Percentiles rank a stretch among this genome's conserved stretches.
Evolutionary conservation across 257 asterid genomes (phyloP).

Genomic region (Primulina huaijiensis): DNA sequence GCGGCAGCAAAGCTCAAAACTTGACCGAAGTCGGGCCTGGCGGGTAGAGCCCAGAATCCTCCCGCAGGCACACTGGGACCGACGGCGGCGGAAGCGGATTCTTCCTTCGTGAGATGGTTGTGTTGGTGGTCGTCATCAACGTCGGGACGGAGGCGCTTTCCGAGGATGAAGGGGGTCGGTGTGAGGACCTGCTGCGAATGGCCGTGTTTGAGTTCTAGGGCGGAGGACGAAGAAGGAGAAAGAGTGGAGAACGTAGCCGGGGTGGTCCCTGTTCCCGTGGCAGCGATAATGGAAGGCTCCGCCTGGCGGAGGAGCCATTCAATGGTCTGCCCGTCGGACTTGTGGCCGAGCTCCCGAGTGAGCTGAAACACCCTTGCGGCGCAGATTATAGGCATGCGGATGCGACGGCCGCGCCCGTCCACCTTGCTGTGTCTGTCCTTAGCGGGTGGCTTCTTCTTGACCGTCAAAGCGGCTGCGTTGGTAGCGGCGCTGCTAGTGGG

Average conservation of each 20-base stretch:
- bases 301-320: constrained; percentile 99
- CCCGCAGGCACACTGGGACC: constrained; percentile 52
- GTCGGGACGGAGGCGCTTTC: constrained; percentile 76
- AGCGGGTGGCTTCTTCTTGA: constrained; percentile 79
- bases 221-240: constrained; percentile 38
- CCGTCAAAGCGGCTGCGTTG: constrained; percentile 27
- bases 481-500: constrained; percentile 17
- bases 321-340: constrained; percentile 95
- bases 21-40: constrained; percentile 79
- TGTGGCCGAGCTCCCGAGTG: constrained; percentile 88
- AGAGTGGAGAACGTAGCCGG: constrained; percentile 85
- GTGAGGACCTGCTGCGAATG: constrained; percentile 50
- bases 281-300: constrained; percentile 92
- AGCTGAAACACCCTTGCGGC: constrained; percentile 98
- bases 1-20: constrained; percentile 92
- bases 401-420: constrained; percentile 93
- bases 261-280: constrained; percentile 93
- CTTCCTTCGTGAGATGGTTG: constrained; percentile 53
- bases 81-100: constrained; percentile 34
- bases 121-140: constrained; percentile 46
- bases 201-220: constrained; percentile 65
- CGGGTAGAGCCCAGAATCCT: constrained; percentile 92
- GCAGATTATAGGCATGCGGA: constrained; percentile 96
- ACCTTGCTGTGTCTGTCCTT: constrained; percentile 98
- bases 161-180: constrained; percentile 81